Conservation (phyloP, 768 basidiomycete genomes). For the Phylloporus rhodoxanthus region DNA sequence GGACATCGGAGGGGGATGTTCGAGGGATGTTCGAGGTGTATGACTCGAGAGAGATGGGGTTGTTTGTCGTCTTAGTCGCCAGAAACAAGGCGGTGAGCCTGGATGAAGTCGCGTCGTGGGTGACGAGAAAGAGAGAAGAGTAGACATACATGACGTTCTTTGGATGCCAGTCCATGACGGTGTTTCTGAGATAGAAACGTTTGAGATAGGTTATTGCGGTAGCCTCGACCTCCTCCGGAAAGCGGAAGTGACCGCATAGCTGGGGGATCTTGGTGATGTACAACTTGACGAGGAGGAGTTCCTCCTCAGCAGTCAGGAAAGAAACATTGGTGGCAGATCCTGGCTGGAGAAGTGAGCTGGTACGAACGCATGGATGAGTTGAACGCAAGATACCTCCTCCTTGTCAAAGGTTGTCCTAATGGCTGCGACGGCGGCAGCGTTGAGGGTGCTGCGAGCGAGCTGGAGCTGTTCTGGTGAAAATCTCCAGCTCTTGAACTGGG, state of each 20-base stretch:
- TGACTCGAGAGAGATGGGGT: conserved; percentile 79
- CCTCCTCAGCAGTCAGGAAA: conserved; percentile 75
- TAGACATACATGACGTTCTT: conserved; percentile 88
- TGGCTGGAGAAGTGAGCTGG: conserved; percentile 39
- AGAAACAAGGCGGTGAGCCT: conserved; percentile 96
- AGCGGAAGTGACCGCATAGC: conserved; percentile 78
- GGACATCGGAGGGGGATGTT: conserved; percentile 74
- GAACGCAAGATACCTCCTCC: conserved; percentile 54
- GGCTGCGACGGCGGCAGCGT: conserved; percentile 65
- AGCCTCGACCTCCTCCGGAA: conserved; percentile 89
- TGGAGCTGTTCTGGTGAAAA: conserved; percentile 67
- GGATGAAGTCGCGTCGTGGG: conserved; percentile 1
- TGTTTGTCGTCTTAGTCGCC: conserved; percentile 96
- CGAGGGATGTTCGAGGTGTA: conserved; percentile 83
- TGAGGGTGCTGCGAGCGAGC: conserved; percentile 59
- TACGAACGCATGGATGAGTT: background rate
- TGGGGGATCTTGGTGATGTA: conserved; percentile 84
- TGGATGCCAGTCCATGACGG: conserved; percentile 99
- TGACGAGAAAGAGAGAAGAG: background rate
- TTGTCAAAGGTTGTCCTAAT: conserved; percentile 75
- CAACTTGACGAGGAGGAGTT: conserved; percentile 80
- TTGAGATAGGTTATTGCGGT: conserved; percentile 91
- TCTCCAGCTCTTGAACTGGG: conserved; percentile 84
- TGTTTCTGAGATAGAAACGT: conserved; percentile 95
- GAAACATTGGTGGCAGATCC: conserved; percentile 67